A percentile compares a stretch with the other conserved stretches of the same genome.
Conservation (phyloP, 1,284 basidiomycete species). For the Rhodotorula sp. region DNA sequence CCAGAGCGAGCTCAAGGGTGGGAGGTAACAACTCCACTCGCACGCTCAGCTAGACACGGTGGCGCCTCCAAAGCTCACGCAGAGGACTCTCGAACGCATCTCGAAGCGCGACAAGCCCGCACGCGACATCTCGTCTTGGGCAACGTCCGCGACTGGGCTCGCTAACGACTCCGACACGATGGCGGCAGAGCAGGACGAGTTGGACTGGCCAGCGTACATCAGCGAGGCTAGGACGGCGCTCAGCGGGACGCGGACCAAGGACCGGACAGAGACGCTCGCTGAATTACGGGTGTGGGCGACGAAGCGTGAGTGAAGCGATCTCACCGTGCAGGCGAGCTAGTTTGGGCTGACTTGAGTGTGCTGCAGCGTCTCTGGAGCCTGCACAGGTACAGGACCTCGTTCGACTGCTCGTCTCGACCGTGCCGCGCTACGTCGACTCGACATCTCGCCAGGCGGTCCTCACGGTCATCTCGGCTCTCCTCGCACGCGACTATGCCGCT, state of each 20-base stretch:
- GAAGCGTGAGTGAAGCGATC: conserved; percentile 4
- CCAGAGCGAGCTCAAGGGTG: too few species aligned
- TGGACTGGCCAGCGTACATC: conserved; percentile 20
- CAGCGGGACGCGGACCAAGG: not conserved
- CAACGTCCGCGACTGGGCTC: not conserved
- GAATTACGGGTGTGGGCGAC: conserved; percentile 11
- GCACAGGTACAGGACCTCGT: conserved; percentile 69
- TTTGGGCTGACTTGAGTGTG: not conserved
- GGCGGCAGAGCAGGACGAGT: not conserved
- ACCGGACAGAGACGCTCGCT: conserved; percentile 3
- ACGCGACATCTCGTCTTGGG: conserved; percentile 11
- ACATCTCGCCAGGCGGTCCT: conserved; percentile 69
- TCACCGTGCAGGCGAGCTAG: too few species aligned
- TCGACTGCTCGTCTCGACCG: conserved; percentile 66
- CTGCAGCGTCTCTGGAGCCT: conserved; percentile 52
- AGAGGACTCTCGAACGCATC: conserved; percentile 16
- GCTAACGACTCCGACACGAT: not conserved
- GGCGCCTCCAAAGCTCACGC: conserved; percentile 14
- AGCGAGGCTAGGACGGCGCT: not conserved
- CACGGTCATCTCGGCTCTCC: conserved; percentile 61
- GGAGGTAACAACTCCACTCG: not conserved
- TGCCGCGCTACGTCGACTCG: conserved; percentile 71
- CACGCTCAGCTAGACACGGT: not conserved
- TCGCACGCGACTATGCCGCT: conserved; percentile 57
- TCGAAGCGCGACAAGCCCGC: not conserved